Evolutionary conservation across 768 basidiomycete genomes (phyloP).

Genomic region (Leucocoprinus birnbaumii): DNA sequence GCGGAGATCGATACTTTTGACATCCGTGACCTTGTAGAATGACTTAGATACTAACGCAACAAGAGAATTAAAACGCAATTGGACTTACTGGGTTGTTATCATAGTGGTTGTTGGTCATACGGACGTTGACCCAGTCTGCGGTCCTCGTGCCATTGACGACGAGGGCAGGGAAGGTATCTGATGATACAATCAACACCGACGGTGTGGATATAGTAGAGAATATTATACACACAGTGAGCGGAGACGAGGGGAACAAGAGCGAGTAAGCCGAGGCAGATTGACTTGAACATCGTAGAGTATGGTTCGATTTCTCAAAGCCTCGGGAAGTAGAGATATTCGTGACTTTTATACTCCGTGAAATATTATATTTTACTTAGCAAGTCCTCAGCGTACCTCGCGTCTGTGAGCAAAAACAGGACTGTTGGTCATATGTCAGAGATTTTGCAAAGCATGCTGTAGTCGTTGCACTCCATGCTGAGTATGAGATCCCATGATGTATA

Average conservation of each 20-base stretch:
- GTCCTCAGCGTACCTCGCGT: too few species aligned
- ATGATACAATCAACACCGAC: neutral
- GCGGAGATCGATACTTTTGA: conserved; percentile 42
- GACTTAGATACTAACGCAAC: neutral
- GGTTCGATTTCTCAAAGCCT: too few species aligned
- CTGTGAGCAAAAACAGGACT: too few species aligned
- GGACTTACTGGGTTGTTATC: conserved; percentile 30
- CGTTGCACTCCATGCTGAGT: too few species aligned
- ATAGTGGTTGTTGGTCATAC: conserved; percentile 45
- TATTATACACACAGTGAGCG: conserved; percentile 23
- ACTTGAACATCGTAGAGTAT: neutral
- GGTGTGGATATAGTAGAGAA: conserved; percentile 17
- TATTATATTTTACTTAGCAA: too few species aligned
- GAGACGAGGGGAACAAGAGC: conserved; percentile 21
- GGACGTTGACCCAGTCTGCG: conserved; percentile 38
- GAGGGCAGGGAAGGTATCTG: conserved; percentile 41
- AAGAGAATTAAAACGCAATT: neutral
- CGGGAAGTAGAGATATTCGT: too few species aligned
- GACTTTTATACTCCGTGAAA: too few species aligned
- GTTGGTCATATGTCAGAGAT: too few species aligned
- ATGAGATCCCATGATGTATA: too few species aligned
- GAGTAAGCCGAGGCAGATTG: conserved; percentile 9
- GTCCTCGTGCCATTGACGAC: conserved; percentile 37
- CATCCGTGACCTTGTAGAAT: conserved; percentile 38
- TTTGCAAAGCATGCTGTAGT: too few species aligned